Evolutionary conservation across 371 early-diverging fungal species (phyloP).

Genomic region (Batrachochytrium dendrobatidis): DNA sequence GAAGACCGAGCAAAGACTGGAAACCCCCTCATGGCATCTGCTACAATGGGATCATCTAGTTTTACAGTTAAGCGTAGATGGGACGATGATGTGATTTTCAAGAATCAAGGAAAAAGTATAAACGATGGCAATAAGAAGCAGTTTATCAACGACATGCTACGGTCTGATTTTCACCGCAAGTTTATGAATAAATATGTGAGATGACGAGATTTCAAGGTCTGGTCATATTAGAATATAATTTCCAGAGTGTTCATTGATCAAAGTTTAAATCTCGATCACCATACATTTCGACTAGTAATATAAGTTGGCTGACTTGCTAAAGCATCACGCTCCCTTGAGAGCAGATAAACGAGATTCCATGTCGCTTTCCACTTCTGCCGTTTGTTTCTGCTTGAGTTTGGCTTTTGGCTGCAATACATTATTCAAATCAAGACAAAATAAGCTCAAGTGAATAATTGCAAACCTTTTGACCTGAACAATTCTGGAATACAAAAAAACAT

Average conservation of each 20-base stretch:
- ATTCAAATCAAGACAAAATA: neutral
- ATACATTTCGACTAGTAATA: no score
- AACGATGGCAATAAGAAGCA: conserved; percentile 84
- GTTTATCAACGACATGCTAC: conserved; percentile 91
- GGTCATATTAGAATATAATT: no score
- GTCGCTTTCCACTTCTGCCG: conserved; percentile 5
- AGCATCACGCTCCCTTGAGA: conserved; percentile 10
- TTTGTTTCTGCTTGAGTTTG: neutral
- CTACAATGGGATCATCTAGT: conserved; percentile 28
- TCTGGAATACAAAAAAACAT: neutral
- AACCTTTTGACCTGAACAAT: neutral
- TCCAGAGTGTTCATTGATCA: no score
- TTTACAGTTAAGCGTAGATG: conserved; percentile 89
- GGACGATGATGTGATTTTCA: conserved; percentile 97
- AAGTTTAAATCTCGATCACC: no score
- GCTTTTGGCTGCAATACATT: neutral
- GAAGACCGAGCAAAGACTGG: conserved; percentile 57
- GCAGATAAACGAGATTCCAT: conserved; percentile 17
- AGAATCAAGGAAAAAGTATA: conserved; percentile 84
- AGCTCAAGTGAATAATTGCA: neutral
- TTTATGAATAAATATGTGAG: conserved; percentile 77
- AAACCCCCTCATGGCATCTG: conserved; percentile 66
- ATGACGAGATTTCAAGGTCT: conserved; percentile 14
- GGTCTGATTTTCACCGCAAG: conserved; percentile 92
- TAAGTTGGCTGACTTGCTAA: no score